Conservation (phyloP, 2,329 filamentous ascomycete genomes). For the Ophiocordyceps camponoti-leonardi region DNA sequence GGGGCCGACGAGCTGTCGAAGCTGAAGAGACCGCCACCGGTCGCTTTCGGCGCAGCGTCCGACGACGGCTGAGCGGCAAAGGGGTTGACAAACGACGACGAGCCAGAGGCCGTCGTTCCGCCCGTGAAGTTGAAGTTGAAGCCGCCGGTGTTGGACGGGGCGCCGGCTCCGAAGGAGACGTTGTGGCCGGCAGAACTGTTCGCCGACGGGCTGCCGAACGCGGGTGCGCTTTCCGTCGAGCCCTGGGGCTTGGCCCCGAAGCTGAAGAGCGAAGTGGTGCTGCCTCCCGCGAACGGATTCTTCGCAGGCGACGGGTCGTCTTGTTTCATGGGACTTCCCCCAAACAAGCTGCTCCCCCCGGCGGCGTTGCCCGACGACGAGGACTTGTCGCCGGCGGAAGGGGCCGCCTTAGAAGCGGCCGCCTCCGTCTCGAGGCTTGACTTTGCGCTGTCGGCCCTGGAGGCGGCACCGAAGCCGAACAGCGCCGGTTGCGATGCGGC, state of each 20-base stretch:
- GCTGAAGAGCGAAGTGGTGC: constrained; percentile 16
- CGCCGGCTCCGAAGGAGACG: constrained; percentile 20
- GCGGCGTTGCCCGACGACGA: constrained; percentile 10
- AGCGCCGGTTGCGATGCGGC: constrained; percentile 8
- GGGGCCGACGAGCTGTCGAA: background rate
- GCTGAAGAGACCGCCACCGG: background rate
- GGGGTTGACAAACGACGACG: constrained; percentile 12
- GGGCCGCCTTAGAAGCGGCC: constrained; percentile 13
- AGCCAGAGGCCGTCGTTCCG: constrained; percentile 7
- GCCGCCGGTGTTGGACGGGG: constrained; percentile 8
- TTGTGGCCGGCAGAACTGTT: constrained; percentile 8
- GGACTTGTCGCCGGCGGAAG: constrained; percentile 21
- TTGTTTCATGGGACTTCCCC: constrained; percentile 25
- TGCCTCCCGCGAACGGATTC: constrained; percentile 13
- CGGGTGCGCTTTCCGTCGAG: constrained; percentile 6
- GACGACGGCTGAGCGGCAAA: background rate
- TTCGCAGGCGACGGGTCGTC: constrained; percentile 21
- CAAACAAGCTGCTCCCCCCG: constrained; percentile 15
- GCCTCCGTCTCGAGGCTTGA: constrained; percentile 7
- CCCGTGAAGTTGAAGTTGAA: constrained; percentile 16
- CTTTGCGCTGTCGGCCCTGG: constrained; percentile 8
- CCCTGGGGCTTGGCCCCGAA: constrained; percentile 10
- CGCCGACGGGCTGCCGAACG: constrained; percentile 15
- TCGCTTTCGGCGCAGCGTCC: background rate
- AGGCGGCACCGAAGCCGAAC: constrained; percentile 16